A percentile compares a stretch with the other conserved stretches of the same genome.
These are phyloP conservation scores for Triticum urartu DNA, from an alignment of 176 grass and related monocot genomes.

Conservation along the genomic window DNA sequence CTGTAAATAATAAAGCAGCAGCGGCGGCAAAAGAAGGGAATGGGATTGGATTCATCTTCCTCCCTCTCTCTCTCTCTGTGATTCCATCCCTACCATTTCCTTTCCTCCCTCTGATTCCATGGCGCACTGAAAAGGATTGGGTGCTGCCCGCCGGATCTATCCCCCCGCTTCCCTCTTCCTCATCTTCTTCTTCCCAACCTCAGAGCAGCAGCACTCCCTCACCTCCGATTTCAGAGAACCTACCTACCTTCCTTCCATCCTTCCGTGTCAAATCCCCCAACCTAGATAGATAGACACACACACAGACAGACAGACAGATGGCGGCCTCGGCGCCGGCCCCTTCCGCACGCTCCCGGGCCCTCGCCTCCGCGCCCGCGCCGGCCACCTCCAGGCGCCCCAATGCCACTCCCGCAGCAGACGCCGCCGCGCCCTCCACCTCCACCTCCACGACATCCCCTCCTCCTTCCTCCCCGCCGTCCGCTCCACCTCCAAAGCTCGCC, in stretches of 20 bases:
- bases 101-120: background rate
- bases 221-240: no score
- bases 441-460: background rate
- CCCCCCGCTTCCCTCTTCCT: no score
- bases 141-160: background rate
- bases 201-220: no score
- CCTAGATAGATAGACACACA: background rate
- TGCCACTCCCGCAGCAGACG: slow-evolving; percentile 30
- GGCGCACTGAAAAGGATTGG: no score
- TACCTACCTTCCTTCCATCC: no score
- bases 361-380: slow-evolving; percentile 33
- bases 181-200: no score
- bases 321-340: slow-evolving; percentile 20
- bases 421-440: background rate
- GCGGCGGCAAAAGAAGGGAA: background rate
- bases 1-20: background rate
- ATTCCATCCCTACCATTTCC: no score
- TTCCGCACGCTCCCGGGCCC: no score
- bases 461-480: background rate
- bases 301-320: no score
- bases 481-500: background rate
- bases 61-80: no score
- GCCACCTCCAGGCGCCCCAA: slow-evolving; percentile 41
- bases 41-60: background rate
- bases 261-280: no score